These are phyloP conservation scores for Colletotrichum chrysophilum DNA, from an alignment of 2,329 filamentous ascomycete species.

Conservation along the genomic window DNA sequence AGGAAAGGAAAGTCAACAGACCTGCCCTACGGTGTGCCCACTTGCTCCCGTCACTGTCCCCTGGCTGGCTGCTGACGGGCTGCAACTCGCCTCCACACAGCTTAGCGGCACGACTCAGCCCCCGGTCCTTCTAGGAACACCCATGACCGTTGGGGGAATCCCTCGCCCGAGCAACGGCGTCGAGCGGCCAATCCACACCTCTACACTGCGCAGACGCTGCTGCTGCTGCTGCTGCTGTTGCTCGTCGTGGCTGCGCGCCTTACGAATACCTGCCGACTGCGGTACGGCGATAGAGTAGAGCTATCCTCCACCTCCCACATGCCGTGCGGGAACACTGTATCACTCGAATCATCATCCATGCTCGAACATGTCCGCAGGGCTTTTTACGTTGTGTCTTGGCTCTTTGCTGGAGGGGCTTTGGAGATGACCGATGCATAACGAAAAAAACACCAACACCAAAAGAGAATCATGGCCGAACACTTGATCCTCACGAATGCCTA, in stretches of 20 bases:
- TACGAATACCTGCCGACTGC: not conserved
- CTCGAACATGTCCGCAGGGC: slow-evolving; percentile 2
- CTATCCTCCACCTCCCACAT: not conserved
- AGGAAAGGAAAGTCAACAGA: not conserved
- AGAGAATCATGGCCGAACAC: not conserved
- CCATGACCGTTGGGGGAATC: slow-evolving; percentile 10
- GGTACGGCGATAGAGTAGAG: not conserved
- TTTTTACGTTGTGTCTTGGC: not conserved
- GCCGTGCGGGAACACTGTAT: not conserved
- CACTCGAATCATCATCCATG: slow-evolving; percentile 13
- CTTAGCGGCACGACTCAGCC: slow-evolving; percentile 20
- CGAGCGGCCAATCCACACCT: not conserved
- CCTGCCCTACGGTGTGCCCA: not conserved
- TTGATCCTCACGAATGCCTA: not conserved
- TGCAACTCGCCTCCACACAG: slow-evolving; percentile 6
- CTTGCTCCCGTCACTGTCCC: not conserved
- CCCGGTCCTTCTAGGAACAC: slow-evolving; percentile 8
- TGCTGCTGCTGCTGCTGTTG: not conserved
- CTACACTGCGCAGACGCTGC: not conserved
- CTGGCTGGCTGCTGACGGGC: slow-evolving; percentile 13
- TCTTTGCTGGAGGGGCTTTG: not conserved
- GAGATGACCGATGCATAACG: slow-evolving; percentile 5
- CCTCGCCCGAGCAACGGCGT: slow-evolving; percentile 18
- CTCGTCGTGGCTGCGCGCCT: not conserved
- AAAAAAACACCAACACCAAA: not conserved